Percentiles rank a stretch among this genome's conserved stretches.
Evolutionary conservation across 2,329 filamentous ascomycete genomes (phyloP).

Genomic region (Alternaria triticimaculans): DNA sequence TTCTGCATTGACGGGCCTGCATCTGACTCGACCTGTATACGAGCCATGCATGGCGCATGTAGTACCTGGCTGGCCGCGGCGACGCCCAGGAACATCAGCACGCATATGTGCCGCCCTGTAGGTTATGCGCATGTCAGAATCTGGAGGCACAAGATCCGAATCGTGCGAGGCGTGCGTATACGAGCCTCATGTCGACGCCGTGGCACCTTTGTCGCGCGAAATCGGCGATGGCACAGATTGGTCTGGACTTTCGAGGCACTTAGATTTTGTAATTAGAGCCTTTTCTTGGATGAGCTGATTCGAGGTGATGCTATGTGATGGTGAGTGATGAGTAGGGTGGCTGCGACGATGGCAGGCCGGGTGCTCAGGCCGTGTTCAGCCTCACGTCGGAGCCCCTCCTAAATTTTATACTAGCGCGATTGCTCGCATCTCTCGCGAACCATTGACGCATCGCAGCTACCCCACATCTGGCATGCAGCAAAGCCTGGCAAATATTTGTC

Average conservation of each 20-base stretch:
- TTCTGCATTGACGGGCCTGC: background rate
- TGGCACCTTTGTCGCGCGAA: slow-evolving; percentile 12
- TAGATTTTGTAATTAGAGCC: background rate
- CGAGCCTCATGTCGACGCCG: slow-evolving; percentile 6
- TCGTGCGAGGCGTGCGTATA: slow-evolving; percentile 4
- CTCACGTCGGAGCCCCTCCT: slow-evolving; percentile 24
- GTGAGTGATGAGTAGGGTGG: background rate
- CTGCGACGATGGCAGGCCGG: background rate
- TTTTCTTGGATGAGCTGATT: background rate
- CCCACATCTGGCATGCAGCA: slow-evolving; percentile 39
- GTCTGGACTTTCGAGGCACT: background rate
- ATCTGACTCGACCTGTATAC: slow-evolving; percentile 7
- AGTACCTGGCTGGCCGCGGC: slow-evolving; percentile 5
- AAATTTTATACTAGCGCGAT: slow-evolving; percentile 36
- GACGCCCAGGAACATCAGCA: slow-evolving; percentile 7
- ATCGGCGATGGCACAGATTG: background rate
- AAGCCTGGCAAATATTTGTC: slow-evolving; percentile 21
- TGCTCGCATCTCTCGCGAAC: slow-evolving; percentile 15
- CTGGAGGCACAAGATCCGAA: background rate
- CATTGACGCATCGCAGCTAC: slow-evolving; percentile 37
- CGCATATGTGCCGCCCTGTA: background rate
- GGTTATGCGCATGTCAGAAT: slow-evolving; percentile 13
- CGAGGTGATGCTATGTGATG: background rate
- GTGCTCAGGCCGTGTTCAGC: background rate
- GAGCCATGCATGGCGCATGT: background rate